Percentiles rank a stretch among this genome's conserved stretches.
These are phyloP conservation scores for Nicotiana undulata DNA, from an alignment of 257 asterid species.

Conservation along the genomic window DNA sequence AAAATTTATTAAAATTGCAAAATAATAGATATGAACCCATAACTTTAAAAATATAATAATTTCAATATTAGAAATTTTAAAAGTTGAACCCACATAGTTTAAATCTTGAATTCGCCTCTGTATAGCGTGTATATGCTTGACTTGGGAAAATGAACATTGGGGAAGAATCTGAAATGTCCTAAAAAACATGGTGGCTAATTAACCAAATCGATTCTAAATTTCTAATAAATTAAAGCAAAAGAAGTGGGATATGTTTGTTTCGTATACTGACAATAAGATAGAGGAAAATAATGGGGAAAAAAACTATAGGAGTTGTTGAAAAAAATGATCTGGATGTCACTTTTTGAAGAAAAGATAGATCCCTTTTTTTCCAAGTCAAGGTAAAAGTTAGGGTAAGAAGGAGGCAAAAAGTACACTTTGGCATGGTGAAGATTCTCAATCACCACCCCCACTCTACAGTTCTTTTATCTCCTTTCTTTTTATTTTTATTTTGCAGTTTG, in stretches of 20 bases:
- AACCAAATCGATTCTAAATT: no score
- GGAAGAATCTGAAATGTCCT: not conserved
- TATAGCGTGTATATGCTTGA: not conserved
- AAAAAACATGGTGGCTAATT: not conserved
- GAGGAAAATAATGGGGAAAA: not conserved
- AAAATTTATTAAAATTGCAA: no score
- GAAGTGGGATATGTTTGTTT: not conserved
- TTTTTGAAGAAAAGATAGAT: not conserved
- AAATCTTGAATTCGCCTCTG: no score
- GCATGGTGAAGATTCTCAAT: constrained; percentile 3
- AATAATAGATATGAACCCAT: no score
- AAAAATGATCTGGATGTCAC: not conserved
- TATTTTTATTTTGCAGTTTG: not conserved
- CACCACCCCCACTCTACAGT: not conserved
- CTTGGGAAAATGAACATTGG: not conserved
- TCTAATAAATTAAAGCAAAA: no score
- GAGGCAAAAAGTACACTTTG: constrained; percentile 9
- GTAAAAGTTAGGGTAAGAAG: constrained; percentile 6
- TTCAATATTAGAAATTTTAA: no score
- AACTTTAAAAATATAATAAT: no score
- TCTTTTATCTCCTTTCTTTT: not conserved
- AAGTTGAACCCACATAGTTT: no score
- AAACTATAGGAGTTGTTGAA: not conserved
- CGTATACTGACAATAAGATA: not conserved
- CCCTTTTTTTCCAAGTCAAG: constrained; percentile 1